phyloP scores from a whole-genome alignment of 768 basidiomycete genomes.

The Hygrocybe punicea region DNA sequence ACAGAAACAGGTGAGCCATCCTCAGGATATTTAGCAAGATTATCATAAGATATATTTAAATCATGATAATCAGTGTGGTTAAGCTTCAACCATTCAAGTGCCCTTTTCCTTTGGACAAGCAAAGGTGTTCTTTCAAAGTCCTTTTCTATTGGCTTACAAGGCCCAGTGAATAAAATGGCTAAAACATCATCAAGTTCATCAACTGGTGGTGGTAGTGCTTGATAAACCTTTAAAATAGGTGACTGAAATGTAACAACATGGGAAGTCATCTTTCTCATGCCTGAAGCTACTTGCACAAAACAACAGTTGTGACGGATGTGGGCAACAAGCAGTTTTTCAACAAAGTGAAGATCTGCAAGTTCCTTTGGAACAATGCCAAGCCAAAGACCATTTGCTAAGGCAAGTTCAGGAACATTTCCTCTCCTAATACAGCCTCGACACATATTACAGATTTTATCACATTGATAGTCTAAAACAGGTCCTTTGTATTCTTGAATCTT shows the following conservation, averaged over 20 bases:
- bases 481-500: conserved; percentile 11
- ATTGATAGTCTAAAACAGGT: conserved; percentile 14
- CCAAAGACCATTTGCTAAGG: conserved; percentile 34
- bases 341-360: conserved; percentile 21
- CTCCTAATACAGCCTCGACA: conserved; percentile 2
- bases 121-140: conserved; percentile 30
- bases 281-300: conserved; percentile 23
- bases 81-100: conserved; percentile 33
- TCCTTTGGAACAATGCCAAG: conserved; percentile 28
- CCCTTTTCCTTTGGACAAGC: conserved; percentile 26
- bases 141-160: conserved; percentile 19
- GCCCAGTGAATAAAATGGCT: conserved; percentile 33
- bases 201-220: conserved; percentile 28
- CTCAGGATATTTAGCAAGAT: conserved; percentile 16
- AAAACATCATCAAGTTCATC: conserved; percentile 33
- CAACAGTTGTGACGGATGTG: conserved; percentile 25
- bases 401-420: conserved; percentile 4
- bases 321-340: conserved; percentile 26
- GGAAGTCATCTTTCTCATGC: conserved; percentile 12
- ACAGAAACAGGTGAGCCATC: conserved; percentile 18
- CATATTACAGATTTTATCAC: conserved; percentile 8
- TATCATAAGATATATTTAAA: conserved; percentile 25
- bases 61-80: conserved; percentile 34
- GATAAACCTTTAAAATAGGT: conserved; percentile 32
- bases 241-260: conserved; percentile 23